Conservation (phyloP, 2,329 filamentous ascomycete genomes). For the Trichophyton benhamiae region DNA sequence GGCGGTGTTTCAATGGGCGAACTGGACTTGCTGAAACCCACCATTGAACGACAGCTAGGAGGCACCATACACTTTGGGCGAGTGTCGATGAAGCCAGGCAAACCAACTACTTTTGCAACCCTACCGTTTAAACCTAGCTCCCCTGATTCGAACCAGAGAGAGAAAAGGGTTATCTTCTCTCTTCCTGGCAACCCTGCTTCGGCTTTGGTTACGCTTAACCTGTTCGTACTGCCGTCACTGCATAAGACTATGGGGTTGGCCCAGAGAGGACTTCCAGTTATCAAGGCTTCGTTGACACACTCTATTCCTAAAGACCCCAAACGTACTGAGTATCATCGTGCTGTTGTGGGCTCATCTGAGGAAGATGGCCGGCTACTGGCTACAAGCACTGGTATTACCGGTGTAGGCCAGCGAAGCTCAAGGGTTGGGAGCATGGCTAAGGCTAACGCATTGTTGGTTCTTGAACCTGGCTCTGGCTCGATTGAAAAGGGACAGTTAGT, state of each 20-base stretch:
- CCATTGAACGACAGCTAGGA: constrained; percentile 76
- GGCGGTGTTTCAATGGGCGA: constrained; percentile 98
- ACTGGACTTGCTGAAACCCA: constrained; percentile 89
- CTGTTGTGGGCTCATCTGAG: constrained; percentile 50
- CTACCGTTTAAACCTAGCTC: constrained; percentile 48
- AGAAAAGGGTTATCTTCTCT: constrained; percentile 67
- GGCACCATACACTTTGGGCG: constrained; percentile 94
- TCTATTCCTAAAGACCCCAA: constrained; percentile 62
- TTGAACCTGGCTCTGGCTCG: constrained; percentile 37
- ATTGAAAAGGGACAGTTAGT: constrained; percentile 57
- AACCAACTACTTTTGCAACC: constrained; percentile 93
- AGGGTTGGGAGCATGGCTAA: constrained; percentile 76
- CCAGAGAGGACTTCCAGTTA: constrained; percentile 52
- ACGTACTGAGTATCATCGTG: constrained; percentile 84
- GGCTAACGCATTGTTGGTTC: constrained; percentile 73
- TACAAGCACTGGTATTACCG: constrained; percentile 61
- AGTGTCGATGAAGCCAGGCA: constrained; percentile 95
- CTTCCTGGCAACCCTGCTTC: constrained; percentile 90
- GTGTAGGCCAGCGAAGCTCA: constrained; percentile 62
- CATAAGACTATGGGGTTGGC: constrained; percentile 60
- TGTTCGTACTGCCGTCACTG: constrained; percentile 82
- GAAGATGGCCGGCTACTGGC: constrained; percentile 58
- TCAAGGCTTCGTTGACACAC: constrained; percentile 59
- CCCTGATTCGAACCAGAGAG: constrained; percentile 39
- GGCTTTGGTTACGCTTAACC: constrained; percentile 81